Percentiles rank a stretch among this genome's conserved stretches.
Evolutionary conservation across 2,329 filamentous ascomycete genomes (phyloP).

Genomic region (Teratosphaeriaceae sp.): DNA sequence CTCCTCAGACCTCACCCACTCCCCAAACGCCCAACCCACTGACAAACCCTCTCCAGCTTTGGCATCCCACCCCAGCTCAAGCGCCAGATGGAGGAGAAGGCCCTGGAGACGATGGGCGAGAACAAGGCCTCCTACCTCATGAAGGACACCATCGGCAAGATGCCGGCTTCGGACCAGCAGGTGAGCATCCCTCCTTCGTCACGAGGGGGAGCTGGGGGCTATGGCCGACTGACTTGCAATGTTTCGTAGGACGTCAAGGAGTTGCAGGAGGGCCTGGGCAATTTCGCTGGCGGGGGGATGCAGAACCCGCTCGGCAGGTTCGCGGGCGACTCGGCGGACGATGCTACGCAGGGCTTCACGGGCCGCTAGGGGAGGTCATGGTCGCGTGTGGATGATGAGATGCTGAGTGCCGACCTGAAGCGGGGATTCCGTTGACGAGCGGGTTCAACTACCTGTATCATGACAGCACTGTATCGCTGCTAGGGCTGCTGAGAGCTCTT

Average conservation of each 20-base stretch:
- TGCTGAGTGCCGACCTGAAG: too few species aligned
- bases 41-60: constrained; percentile 25
- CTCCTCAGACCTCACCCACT: constrained; percentile 1
- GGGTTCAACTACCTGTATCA: too few species aligned
- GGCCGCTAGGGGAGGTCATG: too few species aligned
- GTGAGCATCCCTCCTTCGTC: not conserved
- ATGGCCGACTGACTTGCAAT: not conserved
- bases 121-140: constrained; percentile 38
- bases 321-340: constrained; percentile 19
- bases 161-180: constrained; percentile 28
- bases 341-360: constrained; percentile 18
- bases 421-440: too few species aligned
- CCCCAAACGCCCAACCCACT: not conserved
- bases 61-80: constrained; percentile 43
- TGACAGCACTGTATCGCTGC: too few species aligned
- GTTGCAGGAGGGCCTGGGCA: constrained; percentile 28
- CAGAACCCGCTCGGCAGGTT: constrained; percentile 33
- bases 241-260: constrained; percentile 27
- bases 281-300: constrained; percentile 25
- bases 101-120: constrained; percentile 46
- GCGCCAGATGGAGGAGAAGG: constrained; percentile 40
- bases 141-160: constrained; percentile 23
- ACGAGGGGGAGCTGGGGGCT: not conserved
- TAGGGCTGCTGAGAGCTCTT: too few species aligned
- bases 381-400: too few species aligned